A percentile compares a stretch with the other conserved stretches of the same genome.
Evolutionary conservation across 352 stramenopile genomes (phyloP).

Genomic region (Globisporangium cystogenes): DNA sequence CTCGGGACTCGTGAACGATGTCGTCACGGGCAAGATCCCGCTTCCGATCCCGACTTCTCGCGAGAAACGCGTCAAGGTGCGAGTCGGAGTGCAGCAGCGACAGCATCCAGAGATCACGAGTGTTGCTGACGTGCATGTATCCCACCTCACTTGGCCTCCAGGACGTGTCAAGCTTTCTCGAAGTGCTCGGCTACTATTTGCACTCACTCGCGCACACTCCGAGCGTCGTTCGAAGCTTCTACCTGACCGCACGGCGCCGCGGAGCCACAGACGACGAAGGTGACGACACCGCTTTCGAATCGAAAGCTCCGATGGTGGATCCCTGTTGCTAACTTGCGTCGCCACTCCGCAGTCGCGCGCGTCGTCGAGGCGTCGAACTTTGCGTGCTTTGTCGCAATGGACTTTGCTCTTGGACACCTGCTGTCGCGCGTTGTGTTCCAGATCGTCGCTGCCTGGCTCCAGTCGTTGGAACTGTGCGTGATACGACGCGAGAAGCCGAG

Average conservation of each 20-base stretch:
- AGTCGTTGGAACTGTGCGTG: conserved; percentile 9
- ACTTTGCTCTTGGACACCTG: conserved; percentile 17
- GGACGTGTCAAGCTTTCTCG: conserved; percentile 37
- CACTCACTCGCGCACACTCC: conserved; percentile 23
- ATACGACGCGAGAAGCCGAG: not conserved
- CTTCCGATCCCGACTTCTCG: conserved; percentile 18
- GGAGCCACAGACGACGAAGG: conserved; percentile 26
- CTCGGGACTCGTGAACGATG: conserved; percentile 10
- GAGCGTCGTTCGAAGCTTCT: conserved; percentile 18
- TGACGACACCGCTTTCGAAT: conserved; percentile 6
- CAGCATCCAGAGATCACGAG: not conserved
- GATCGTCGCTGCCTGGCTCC: not conserved
- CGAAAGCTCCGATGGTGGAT: no score
- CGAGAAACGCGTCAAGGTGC: conserved; percentile 31
- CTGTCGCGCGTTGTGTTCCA: conserved; percentile 8
- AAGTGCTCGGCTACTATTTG: conserved; percentile 25
- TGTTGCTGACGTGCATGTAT: not conserved
- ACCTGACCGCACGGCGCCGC: conserved; percentile 15
- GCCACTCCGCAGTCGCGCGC: conserved; percentile 13
- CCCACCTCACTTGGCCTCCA: no score
- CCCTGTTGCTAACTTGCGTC: no score
- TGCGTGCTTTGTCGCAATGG: conserved; percentile 24
- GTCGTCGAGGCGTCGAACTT: conserved; percentile 30
- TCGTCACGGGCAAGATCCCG: conserved; percentile 14
- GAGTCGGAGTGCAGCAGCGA: not conserved